phyloP scores from a whole-genome alignment of 2,329 filamentous ascomycete genomes.

The Ambrosiella xylebori region DNA sequence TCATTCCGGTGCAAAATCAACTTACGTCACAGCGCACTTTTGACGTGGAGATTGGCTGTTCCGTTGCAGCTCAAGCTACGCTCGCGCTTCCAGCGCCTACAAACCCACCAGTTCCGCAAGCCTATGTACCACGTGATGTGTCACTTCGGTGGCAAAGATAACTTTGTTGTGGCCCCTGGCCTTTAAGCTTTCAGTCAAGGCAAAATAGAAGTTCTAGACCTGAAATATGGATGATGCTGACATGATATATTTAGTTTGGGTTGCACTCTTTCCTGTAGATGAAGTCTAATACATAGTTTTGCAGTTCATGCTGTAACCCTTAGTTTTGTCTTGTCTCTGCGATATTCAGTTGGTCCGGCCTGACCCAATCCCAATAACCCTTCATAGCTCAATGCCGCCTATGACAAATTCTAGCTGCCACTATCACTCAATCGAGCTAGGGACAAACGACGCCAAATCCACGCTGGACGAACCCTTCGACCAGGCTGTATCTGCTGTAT shows the following conservation, averaged over 20 bases:
- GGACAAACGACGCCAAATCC: slow-evolving; percentile 8
- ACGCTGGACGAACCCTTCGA: slow-evolving; percentile 6
- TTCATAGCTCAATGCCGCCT: background rate
- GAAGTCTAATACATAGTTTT: background rate
- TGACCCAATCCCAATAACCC: background rate
- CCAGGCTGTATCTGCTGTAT: slow-evolving; percentile 3
- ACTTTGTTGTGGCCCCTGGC: background rate
- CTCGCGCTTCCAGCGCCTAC: background rate
- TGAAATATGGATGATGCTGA: background rate
- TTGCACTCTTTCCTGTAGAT: background rate
- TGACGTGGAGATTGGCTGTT: background rate
- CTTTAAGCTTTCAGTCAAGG: background rate
- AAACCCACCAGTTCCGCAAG: background rate
- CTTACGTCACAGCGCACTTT: no score
- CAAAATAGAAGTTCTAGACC: background rate
- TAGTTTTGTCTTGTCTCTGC: background rate
- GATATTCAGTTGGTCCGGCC: background rate
- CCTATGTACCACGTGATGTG: background rate
- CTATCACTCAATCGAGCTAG: slow-evolving; percentile 7
- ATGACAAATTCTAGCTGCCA: background rate
- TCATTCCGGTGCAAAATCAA: background rate
- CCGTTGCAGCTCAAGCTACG: background rate
- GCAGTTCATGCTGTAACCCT: no score
- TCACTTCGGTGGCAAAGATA: background rate
- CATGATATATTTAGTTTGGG: background rate